Evolutionary conservation across 2,329 filamentous ascomycete species (phyloP), one percentile per base, ranked within the genome.

Genomic region (Colletotrichum sp.): DNA sequence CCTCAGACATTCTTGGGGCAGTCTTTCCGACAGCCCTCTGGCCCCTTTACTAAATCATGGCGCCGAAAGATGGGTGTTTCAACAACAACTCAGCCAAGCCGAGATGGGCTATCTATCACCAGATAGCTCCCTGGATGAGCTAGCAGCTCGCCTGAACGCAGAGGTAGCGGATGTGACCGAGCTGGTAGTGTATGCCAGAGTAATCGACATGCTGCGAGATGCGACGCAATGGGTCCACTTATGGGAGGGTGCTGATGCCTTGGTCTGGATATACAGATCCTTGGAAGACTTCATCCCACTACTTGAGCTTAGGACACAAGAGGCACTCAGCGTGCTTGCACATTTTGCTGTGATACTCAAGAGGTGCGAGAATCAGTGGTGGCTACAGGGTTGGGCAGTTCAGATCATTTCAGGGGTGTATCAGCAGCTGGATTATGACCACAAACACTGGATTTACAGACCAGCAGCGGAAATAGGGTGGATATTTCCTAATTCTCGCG

Each of bases 401-500:
- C 70, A 70, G 3, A 74, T 73, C 9, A 70, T 76, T 16, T 69
- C 71, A 3, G 49, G 28, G 4, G 65, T 70, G 9, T 76, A 76
- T 34, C 24, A 44, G 18, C 26, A 39, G 8, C 55, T 76, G 15
- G 65, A 73, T 21, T 6, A 69, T 13, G 66, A 73, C 5, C 74
- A 76, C 15, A 76, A 24, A 16, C 4, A 26, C 1, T 76, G 74
- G 74, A 21, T 76, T 5, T 73, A 76, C 12, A 52, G 39, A 3
- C 70, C 74, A 16, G 74, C 74, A 28, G 21, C 26, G 2, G 70
- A 76, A 5, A 70, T 76, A 30, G 71, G 71, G 4, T 76, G 74
- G 74, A 34, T 76, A 13, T 39, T 67, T 12, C 70, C 74, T 24
- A 10, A 62, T 5, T 32, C 3, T 21, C 9, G 4, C 3, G 18